phyloP scores from a whole-genome alignment of 805 yeast genomes.

The Cyberlindnera americana region DNA sequence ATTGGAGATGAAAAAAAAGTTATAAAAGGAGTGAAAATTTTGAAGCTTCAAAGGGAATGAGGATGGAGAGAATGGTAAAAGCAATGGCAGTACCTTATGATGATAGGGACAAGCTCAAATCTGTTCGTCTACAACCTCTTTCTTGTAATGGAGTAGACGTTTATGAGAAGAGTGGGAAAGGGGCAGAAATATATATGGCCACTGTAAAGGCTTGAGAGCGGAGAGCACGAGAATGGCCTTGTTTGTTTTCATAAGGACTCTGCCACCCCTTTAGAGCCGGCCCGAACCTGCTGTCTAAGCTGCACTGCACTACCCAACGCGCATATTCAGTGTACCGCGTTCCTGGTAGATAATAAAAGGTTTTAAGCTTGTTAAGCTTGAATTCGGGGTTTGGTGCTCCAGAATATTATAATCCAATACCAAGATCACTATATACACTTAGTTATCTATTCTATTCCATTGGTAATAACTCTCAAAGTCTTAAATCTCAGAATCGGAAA shows the following conservation, averaged over 20 bases:
- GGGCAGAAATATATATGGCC: conserved; percentile 6
- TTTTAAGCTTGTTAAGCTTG: too few relatives aligned
- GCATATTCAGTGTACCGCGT: not conserved
- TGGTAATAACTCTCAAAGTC: too few relatives aligned
- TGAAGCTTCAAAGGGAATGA: not conserved
- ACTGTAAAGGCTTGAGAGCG: not conserved
- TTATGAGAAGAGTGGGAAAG: not conserved
- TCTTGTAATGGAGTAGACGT: not conserved
- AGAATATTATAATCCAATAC: too few relatives aligned
- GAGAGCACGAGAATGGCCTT: conserved; percentile 3
- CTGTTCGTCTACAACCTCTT: too few relatives aligned
- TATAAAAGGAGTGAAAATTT: not conserved
- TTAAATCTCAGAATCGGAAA: too few relatives aligned
- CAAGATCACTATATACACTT: too few relatives aligned
- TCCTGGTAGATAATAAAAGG: not conserved
- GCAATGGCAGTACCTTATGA: too few relatives aligned
- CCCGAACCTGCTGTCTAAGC: conserved; percentile 1
- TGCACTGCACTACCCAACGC: not conserved
- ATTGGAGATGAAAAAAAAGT: not conserved
- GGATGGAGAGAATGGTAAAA: not conserved
- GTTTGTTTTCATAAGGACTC: conserved; percentile 7
- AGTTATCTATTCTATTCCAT: too few relatives aligned
- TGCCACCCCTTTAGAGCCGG: conserved; percentile 2
- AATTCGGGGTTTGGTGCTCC: too few relatives aligned
- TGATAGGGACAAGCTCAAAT: too few relatives aligned